phyloP scores from a whole-genome alignment of 2,329 filamentous ascomycete genomes.

The Fusarium sp. region DNA sequence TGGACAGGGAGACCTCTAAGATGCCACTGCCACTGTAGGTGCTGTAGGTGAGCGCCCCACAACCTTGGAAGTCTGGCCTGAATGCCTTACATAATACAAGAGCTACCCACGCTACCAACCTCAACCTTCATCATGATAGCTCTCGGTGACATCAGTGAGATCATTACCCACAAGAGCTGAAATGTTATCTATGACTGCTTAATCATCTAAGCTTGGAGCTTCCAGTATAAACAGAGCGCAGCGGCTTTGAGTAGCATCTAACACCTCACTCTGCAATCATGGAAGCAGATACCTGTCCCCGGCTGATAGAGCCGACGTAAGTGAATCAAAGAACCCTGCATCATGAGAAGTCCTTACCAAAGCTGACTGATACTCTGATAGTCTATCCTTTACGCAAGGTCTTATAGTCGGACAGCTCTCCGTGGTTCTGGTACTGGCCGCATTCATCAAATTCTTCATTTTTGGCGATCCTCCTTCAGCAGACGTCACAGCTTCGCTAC shows the following conservation, averaged over 20 bases:
- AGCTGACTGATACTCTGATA: constrained; percentile 47
- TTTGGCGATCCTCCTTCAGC: constrained; percentile 92
- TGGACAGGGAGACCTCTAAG: constrained; percentile 18
- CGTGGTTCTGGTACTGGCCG: constrained; percentile 88
- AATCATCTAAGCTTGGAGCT: neutral
- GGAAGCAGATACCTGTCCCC: constrained; percentile 55
- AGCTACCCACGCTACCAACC: constrained; percentile 7
- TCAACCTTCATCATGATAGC: constrained; percentile 20
- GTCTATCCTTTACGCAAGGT: constrained; percentile 91
- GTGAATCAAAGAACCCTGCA: constrained; percentile 11
- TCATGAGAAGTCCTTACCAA: neutral
- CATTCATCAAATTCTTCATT: constrained; percentile 99
- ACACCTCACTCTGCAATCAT: constrained; percentile 40
- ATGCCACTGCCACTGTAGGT: constrained; percentile 13
- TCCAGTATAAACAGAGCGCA: neutral
- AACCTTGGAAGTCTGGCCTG: constrained; percentile 26
- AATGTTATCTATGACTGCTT: neutral
- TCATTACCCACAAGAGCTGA: neutral
- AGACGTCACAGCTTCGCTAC: constrained; percentile 79
- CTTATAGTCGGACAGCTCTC: constrained; percentile 93
- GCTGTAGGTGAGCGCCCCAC: constrained; percentile 19
- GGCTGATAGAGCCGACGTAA: constrained; percentile 56
- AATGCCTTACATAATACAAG: constrained; percentile 34
- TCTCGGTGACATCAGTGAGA: constrained; percentile 28
- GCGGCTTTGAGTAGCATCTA: neutral